These are phyloP conservation scores for Casuarina glauca DNA, from an alignment of 306 rosid genomes.

Conservation along the genomic window DNA sequence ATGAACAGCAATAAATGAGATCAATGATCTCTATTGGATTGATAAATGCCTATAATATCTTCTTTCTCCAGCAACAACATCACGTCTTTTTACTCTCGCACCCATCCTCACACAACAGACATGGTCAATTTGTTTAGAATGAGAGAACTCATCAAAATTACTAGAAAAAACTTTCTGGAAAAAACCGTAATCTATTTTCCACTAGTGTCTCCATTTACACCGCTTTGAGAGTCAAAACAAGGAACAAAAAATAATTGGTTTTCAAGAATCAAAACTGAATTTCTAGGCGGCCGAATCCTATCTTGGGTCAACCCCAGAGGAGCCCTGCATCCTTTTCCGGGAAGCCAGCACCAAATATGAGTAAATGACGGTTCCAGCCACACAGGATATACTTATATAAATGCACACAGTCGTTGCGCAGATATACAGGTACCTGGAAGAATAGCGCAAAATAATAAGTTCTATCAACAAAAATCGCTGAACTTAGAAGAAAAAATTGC, in stretches of 20 bases:
- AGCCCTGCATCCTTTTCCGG: constrained; percentile 39
- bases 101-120: too few species aligned
- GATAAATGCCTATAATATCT: too few species aligned
- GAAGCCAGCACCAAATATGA: constrained; percentile 52
- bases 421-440: constrained; percentile 73
- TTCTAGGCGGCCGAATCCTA: constrained; percentile 20
- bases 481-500: constrained; percentile 8
- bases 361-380: constrained; percentile 60
- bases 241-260: neutral
- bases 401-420: constrained; percentile 69
- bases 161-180: neutral
- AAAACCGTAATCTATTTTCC: neutral
- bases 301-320: constrained; percentile 26
- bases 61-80: too few species aligned
- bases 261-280: constrained; percentile 22
- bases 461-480: constrained; percentile 20
- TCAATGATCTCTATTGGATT: too few species aligned
- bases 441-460: constrained; percentile 15
- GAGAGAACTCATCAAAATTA: too few species aligned
- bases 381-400: constrained; percentile 56
- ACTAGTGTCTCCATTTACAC: neutral
- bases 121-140: too few species aligned
- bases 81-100: too few species aligned
- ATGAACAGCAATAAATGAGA: too few species aligned
- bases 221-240: neutral